phyloP scores from a whole-genome alignment of 2,329 filamentous ascomycete species.

The Fusarium phyllophilum region DNA sequence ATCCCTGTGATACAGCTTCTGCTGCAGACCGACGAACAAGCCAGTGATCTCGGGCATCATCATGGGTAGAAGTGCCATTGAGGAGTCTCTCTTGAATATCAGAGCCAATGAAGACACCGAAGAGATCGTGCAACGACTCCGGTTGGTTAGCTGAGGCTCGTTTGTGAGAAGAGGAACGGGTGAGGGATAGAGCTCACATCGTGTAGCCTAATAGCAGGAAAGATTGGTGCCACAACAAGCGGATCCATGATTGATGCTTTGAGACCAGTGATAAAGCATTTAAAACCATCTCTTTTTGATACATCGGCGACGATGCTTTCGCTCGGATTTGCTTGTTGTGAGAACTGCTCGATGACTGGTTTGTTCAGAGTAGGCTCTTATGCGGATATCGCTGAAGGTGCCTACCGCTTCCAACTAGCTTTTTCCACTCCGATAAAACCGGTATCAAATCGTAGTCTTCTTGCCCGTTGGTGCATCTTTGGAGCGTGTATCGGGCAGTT shows the following conservation, averaged over 20 bases:
- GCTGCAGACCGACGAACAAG: neutral
- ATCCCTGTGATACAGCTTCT: neutral
- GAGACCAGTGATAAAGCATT: too few species aligned
- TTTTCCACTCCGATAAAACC: neutral
- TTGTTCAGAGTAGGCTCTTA: too few species aligned
- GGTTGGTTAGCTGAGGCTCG: accelerated
- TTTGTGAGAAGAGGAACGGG: too few species aligned
- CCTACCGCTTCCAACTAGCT: neutral
- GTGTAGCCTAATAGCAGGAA: too few species aligned
- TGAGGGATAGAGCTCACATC: too few species aligned
- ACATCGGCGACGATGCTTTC: too few species aligned
- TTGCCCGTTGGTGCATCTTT: neutral
- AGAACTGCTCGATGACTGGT: too few species aligned
- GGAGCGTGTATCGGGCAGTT: neutral
- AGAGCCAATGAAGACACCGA: neutral
- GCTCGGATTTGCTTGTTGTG: too few species aligned
- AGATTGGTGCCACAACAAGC: too few species aligned
- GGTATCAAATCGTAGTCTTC: neutral
- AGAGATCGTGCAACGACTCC: accelerated
- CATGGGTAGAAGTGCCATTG: accelerated
- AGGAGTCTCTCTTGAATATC: neutral
- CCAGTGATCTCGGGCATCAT: neutral
- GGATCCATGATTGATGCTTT: too few species aligned
- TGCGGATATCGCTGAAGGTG: too few species aligned
- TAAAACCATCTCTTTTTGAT: too few species aligned